A percentile compares a stretch with the other conserved stretches of the same genome.
These are phyloP conservation scores for Fusarium guadeloupense DNA, from an alignment of 2,329 filamentous ascomycete species.

Conservation along the genomic window DNA sequence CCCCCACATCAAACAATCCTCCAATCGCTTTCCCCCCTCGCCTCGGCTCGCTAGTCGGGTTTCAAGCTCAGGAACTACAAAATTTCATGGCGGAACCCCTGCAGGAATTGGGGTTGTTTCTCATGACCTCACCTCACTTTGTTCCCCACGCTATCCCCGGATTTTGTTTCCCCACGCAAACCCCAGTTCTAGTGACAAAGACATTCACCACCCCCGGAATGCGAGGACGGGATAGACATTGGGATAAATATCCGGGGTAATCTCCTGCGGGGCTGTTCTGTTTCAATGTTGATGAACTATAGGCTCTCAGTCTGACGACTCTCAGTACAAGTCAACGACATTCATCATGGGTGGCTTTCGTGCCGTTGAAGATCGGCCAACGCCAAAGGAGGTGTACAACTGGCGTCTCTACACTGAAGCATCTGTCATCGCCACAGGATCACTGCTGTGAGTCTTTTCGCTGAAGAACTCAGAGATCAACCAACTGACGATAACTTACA, in stretches of 20 bases:
- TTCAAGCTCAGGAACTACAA: neutral
- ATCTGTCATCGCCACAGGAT: constrained; percentile 59
- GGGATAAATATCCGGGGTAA: constrained; percentile 37
- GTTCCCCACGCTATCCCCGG: constrained; percentile 35
- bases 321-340: neutral
- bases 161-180: constrained; percentile 36
- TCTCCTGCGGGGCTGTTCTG: constrained; percentile 5
- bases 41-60: constrained; percentile 45
- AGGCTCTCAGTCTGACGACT: neutral
- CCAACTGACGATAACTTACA: constrained; percentile 28
- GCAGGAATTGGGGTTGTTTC: constrained; percentile 17
- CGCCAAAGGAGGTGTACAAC: constrained; percentile 65
- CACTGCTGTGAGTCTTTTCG: constrained; percentile 48
- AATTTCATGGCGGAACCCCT: constrained; percentile 15
- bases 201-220: constrained; percentile 32
- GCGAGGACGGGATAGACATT: constrained; percentile 11
- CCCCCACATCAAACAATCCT: constrained; percentile 11
- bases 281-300: neutral
- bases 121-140: constrained; percentile 18
- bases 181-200: constrained; percentile 9
- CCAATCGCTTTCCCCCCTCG: constrained; percentile 38
- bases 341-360: constrained; percentile 51
- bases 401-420: constrained; percentile 60
- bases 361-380: constrained; percentile 64
- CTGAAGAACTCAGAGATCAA: accelerated